Conservation (phyloP, 2,329 filamentous ascomycete genomes). For the Chlorencoelia australis region DNA sequence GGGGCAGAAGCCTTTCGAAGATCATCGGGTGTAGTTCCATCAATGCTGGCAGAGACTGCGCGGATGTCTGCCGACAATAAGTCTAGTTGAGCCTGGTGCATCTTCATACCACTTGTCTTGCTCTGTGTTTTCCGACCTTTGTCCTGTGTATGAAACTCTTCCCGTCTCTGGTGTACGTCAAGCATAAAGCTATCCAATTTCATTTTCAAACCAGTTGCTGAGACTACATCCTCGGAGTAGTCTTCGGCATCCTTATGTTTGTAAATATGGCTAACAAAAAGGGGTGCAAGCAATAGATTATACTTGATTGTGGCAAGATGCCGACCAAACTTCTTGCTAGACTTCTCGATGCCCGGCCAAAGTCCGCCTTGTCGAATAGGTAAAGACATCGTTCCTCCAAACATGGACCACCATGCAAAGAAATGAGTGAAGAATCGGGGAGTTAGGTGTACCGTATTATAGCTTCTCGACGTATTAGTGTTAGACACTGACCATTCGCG, state of each 20-base stretch:
- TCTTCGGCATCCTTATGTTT: slow-evolving; percentile 96
- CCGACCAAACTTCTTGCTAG: slow-evolving; percentile 95
- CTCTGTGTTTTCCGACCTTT: slow-evolving; percentile 67
- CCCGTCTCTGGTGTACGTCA: slow-evolving; percentile 85
- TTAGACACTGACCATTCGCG: slow-evolving; percentile 76
- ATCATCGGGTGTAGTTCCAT: slow-evolving; percentile 67
- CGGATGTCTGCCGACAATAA: slow-evolving; percentile 85
- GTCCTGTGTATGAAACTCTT: slow-evolving; percentile 78
- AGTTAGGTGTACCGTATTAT: slow-evolving; percentile 91
- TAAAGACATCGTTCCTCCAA: slow-evolving; percentile 87
- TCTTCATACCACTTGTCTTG: slow-evolving; percentile 85
- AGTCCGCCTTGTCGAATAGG: slow-evolving; percentile 86
- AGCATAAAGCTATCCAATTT: slow-evolving; percentile 95
- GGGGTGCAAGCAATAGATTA: slow-evolving; percentile 78
- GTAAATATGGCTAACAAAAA: slow-evolving; percentile 95
- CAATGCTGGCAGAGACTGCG: slow-evolving; percentile 84
- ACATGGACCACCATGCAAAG: slow-evolving; percentile 95
- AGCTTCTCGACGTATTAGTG: slow-evolving; percentile 70
- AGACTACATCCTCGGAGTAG: slow-evolving; percentile 65
- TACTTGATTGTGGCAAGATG: slow-evolving; percentile 99
- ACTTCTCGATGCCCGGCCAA: slow-evolving; percentile 89
- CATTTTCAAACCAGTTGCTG: slow-evolving; percentile 92
- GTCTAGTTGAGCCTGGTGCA: slow-evolving; percentile 89
- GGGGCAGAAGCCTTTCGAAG: slow-evolving; percentile 49
- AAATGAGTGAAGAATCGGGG: slow-evolving; percentile 98